These are phyloP conservation scores for Hypsizygus marmoreus DNA, from an alignment of 768 basidiomycete species.

Conservation along the genomic window DNA sequence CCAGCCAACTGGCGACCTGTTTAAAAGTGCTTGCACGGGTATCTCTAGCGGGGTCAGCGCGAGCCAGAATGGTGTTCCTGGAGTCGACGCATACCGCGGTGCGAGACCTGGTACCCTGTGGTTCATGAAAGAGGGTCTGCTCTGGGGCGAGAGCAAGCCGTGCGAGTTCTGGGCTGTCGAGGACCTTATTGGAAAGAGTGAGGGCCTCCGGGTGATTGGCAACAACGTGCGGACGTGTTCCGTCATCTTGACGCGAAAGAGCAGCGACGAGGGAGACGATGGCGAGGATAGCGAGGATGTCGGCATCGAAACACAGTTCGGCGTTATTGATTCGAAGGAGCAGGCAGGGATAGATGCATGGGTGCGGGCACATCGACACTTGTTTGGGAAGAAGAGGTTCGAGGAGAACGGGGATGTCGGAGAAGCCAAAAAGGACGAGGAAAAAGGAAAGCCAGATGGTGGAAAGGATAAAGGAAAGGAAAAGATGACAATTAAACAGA, in stretches of 20 bases:
- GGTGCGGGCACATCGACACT: slow-evolving; percentile 56
- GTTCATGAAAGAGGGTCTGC: slow-evolving; percentile 67
- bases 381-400: slow-evolving; percentile 51
- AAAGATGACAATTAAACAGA: slow-evolving; percentile 32
- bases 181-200: slow-evolving; percentile 51
- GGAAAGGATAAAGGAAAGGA: no score
- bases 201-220: slow-evolving; percentile 56
- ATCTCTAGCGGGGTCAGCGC: slow-evolving; percentile 35
- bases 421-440: no score
- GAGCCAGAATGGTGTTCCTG: slow-evolving; percentile 50
- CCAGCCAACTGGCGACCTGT: slow-evolving; percentile 51
- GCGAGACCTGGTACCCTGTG: slow-evolving; percentile 73
- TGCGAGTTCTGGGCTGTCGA: slow-evolving; percentile 75
- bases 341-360: slow-evolving; percentile 66
- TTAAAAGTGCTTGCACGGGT: slow-evolving; percentile 55
- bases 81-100: slow-evolving; percentile 69
- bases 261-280: slow-evolving; percentile 19
- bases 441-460: no score
- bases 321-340: slow-evolving; percentile 72
- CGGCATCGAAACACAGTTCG: slow-evolving; percentile 65
- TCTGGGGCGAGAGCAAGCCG: slow-evolving; percentile 77
- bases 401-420: no score
- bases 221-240: slow-evolving; percentile 71
- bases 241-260: slow-evolving; percentile 51
- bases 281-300: slow-evolving; percentile 42